Evolutionary conservation across 305 asterid species (phyloP).

Genomic region (Rubia balearica): DNA sequence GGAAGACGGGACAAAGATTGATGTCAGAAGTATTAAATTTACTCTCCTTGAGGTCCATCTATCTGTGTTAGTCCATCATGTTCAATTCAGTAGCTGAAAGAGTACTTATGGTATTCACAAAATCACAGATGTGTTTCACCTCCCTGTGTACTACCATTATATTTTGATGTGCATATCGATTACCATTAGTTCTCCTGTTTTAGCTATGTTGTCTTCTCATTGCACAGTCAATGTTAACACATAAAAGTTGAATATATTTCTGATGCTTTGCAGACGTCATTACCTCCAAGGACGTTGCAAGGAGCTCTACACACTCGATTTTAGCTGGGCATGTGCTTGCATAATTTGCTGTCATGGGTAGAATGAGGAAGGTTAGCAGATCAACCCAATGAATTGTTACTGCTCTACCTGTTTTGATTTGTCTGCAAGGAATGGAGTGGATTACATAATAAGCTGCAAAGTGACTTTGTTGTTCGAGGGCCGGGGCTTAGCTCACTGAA

Average conservation of each 20-base stretch:
- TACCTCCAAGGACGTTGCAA: constrained; percentile 54
- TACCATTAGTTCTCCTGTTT: neutral
- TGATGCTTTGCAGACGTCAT: constrained; percentile 39
- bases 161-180: neutral
- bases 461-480: constrained; percentile 16
- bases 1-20: too few species aligned
- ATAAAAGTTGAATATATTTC: constrained; percentile 13
- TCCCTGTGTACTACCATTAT: neutral
- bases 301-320: constrained; percentile 45
- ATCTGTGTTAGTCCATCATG: neutral
- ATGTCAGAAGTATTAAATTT: too few species aligned
- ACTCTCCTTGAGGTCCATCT: neutral
- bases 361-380: constrained; percentile 15
- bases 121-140: neutral
- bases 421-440: constrained; percentile 31
- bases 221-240: neutral
- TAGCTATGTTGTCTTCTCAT: neutral
- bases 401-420: constrained; percentile 38
- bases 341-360: constrained; percentile 27
- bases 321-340: constrained; percentile 42
- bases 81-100: too few species aligned
- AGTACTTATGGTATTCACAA: neutral
- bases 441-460: constrained; percentile 23
- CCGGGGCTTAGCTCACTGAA: constrained; percentile 11
- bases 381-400: constrained; percentile 21